A percentile compares a stretch with the other conserved stretches of the same genome.
These are phyloP conservation scores for Fusarium piperis DNA, from an alignment of 2,329 filamentous ascomycete species.

Conservation along the genomic window DNA sequence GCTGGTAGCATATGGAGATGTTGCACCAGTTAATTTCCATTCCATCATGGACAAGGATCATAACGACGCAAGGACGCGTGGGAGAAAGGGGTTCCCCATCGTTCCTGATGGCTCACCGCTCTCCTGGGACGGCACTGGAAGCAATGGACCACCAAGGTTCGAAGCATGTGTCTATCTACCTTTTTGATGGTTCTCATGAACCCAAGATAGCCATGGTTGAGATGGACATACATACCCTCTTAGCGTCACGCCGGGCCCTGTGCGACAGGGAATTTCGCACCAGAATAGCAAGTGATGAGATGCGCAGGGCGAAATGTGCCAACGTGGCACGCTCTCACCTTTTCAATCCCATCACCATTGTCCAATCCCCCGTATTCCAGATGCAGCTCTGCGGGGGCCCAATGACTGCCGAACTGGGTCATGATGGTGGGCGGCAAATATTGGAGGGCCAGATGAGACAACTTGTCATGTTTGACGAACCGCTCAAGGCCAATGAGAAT, in stretches of 20 bases:
- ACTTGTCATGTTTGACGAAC: not conserved
- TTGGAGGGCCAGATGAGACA: not conserved
- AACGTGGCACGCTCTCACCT: slow-evolving; percentile 6
- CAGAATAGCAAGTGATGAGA: not conserved
- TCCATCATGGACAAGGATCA: slow-evolving; percentile 33
- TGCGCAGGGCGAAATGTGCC: not conserved
- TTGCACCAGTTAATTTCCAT: slow-evolving; percentile 42
- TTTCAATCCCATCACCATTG: not conserved
- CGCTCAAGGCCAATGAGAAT: not conserved
- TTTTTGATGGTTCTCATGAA: not conserved
- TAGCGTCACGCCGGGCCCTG: not conserved
- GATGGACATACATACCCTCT: not conserved
- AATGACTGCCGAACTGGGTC: not conserved
- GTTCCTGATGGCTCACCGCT: slow-evolving; percentile 28
- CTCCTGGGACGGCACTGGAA: slow-evolving; percentile 3
- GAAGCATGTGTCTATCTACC: not conserved
- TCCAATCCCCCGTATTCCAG: not conserved
- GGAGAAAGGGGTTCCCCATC: slow-evolving; percentile 37
- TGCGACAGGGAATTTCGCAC: not conserved
- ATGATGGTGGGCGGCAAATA: not conserved
- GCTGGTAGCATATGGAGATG: slow-evolving; percentile 29
- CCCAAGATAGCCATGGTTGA: not conserved
- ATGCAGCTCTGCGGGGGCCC: not conserved
- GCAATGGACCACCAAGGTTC: not conserved
- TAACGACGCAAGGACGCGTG: slow-evolving; percentile 10